Percentiles rank a stretch among this genome's conserved stretches.
These are phyloP conservation scores for Dendrocalamus sinicus DNA, from an alignment of 176 grass and related monocot species.

Conservation along the genomic window DNA sequence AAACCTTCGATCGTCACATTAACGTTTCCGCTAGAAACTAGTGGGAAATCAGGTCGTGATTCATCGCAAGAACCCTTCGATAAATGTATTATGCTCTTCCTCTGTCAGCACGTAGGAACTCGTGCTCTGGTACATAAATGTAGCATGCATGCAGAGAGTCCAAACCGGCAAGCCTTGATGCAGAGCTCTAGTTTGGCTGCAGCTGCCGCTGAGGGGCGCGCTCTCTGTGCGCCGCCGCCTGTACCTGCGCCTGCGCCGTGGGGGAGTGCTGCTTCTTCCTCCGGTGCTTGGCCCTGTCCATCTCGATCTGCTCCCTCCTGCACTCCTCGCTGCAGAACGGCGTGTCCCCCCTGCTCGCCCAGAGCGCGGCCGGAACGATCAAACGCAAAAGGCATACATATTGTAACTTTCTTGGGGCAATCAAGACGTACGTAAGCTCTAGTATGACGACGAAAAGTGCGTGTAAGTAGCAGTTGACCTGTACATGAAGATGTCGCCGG, in stretches of 20 bases:
- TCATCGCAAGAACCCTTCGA: neutral
- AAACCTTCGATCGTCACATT: neutral
- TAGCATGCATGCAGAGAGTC: neutral
- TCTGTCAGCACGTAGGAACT: constrained; percentile 27
- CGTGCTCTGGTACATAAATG: neutral
- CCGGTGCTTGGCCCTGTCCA: constrained; percentile 53
- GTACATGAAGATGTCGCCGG: constrained; percentile 71
- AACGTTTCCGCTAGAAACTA: constrained; percentile 1
- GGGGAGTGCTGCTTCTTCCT: constrained; percentile 60
- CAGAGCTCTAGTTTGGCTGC: constrained; percentile 45
- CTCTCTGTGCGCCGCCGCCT: constrained; percentile 28
- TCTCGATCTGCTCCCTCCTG: constrained; percentile 71
- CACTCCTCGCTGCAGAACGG: constrained; percentile 77
- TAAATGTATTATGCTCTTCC: constrained; percentile 23
- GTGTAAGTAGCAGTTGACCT: constrained; percentile 26
- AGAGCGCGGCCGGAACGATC: neutral
- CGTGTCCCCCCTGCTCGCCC: constrained; percentile 58
- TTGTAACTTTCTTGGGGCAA: neutral
- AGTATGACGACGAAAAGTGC: no score
- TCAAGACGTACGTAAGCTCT: neutral
- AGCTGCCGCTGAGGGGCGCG: constrained; percentile 40
- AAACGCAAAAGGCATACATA: neutral
- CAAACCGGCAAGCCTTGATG: neutral
- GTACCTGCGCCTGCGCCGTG: constrained; percentile 20
- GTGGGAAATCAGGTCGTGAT: neutral